phyloP scores from a whole-genome alignment of 73 alveolate species.

The Paramecium octaurelia region DNA sequence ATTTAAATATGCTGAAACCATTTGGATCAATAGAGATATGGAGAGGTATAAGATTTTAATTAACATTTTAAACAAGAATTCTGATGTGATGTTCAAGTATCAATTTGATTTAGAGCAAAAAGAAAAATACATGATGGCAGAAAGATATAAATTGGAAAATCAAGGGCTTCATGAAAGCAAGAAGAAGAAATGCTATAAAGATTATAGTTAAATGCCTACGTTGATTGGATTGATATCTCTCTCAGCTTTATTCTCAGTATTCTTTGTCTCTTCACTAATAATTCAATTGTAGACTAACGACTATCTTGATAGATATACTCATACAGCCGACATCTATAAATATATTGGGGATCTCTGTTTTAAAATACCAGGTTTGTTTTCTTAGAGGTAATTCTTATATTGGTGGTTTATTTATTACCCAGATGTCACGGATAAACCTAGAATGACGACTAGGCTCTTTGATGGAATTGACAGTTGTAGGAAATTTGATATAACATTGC shows the following conservation, averaged over 20 bases:
- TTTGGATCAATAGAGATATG: not conserved
- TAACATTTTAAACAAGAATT: not conserved
- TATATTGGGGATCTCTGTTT: not conserved
- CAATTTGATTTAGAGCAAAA: conserved; percentile 11
- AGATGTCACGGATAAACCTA: not conserved
- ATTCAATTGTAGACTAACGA: not conserved
- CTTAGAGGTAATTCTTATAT: not conserved
- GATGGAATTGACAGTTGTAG: not conserved
- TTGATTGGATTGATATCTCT: not conserved
- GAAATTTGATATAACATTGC: not conserved
- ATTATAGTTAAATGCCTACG: not conserved
- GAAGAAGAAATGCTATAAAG: not conserved
- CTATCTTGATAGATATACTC: conserved; percentile 1
- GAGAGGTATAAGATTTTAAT: not conserved
- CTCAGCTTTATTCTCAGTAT: not conserved
- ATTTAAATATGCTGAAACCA: not conserved
- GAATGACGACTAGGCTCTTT: not conserved
- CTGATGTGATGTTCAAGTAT: conserved; percentile 16
- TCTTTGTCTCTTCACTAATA: not conserved
- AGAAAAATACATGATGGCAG: conserved; percentile 26
- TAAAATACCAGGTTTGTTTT: not conserved
- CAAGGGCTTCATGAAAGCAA: not conserved
- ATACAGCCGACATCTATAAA: not conserved
- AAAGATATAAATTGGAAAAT: not conserved
- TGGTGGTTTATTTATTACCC: not conserved